A percentile compares a stretch with the other conserved stretches of the same genome.
Evolutionary conservation across 305 asterid species (phyloP).

Genomic region (Caryopteris hybrid): DNA sequence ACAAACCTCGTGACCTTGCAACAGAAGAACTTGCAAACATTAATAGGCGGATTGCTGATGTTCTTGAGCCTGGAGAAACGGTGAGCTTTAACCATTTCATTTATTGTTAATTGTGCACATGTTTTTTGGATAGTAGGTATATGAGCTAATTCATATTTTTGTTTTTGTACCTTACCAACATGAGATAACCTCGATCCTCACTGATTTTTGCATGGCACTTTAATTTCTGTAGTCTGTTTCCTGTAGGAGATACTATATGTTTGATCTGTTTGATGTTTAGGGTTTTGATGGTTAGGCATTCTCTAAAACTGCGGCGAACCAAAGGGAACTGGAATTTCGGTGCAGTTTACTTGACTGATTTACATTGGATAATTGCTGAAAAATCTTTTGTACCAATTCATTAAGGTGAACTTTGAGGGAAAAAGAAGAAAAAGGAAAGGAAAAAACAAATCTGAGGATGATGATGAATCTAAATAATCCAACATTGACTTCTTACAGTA

Average conservation of each 20-base stretch:
- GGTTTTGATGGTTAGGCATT: neutral
- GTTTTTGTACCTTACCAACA: neutral
- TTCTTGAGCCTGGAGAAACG: conserved; percentile 87
- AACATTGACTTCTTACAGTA: no score
- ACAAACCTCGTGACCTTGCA: conserved; percentile 55
- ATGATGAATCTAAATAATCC: no score
- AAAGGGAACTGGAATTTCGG: neutral
- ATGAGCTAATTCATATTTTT: neutral
- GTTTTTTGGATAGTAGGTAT: neutral
- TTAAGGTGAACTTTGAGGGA: no score
- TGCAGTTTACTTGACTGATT: neutral
- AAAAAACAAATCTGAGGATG: no score
- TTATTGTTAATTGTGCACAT: neutral
- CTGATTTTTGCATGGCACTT: neutral
- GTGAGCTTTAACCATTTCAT: conserved; percentile 32
- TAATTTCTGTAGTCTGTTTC: neutral
- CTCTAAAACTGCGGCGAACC: no score
- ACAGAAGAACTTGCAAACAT: conserved; percentile 71
- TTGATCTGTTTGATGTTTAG: neutral
- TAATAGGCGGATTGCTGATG: conserved; percentile 84
- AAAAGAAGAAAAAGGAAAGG: no score
- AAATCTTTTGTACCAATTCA: no score
- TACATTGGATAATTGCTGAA: neutral
- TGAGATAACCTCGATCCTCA: neutral
- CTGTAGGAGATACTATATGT: neutral